These are phyloP conservation scores for Beauveria brongniartii DNA, from an alignment of 2,329 filamentous ascomycete genomes.

Conservation along the genomic window DNA sequence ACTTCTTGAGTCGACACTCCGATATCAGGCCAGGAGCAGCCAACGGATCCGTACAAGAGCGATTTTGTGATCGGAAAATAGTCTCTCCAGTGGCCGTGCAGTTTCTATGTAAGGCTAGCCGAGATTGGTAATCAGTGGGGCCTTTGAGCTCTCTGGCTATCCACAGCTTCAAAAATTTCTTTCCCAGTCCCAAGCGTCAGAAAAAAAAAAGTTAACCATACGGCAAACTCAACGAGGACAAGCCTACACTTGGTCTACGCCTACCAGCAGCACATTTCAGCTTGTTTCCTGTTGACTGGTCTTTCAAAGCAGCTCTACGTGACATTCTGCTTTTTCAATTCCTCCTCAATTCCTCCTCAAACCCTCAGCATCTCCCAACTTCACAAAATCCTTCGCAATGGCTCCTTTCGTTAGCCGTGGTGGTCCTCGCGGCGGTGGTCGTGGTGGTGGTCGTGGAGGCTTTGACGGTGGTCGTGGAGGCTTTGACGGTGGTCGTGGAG, in stretches of 20 bases:
- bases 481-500: constrained; percentile 20
- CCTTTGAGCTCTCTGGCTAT: constrained; percentile 13
- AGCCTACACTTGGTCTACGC: constrained; percentile 8
- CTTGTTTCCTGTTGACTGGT: constrained; percentile 8
- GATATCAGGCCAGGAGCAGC: constrained; percentile 1
- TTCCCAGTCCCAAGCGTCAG: constrained; percentile 14
- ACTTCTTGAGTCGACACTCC: not conserved
- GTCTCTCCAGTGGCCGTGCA: not conserved
- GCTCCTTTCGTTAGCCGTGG: constrained; percentile 21
- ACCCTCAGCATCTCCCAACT: not conserved
- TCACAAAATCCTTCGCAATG: constrained; percentile 11
- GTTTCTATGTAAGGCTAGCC: not conserved
- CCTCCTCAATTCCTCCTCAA: constrained; percentile 15
- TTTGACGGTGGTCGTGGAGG: constrained; percentile 20
- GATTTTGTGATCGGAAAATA: constrained; percentile 6
- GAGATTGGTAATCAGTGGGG: constrained; percentile 3
- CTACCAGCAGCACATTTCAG: not conserved
- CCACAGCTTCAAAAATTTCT: constrained; percentile 33
- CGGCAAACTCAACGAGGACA: constrained; percentile 18
- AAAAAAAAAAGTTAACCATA: constrained; percentile 16
- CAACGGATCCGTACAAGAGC: not conserved
- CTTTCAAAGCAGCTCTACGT: constrained; percentile 10
- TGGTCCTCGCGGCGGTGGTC: constrained; percentile 20
- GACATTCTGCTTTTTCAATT: constrained; percentile 16
- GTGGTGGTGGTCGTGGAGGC: constrained; percentile 24